Base-by-base conservation (phyloP, 768 basidiomycete genomes). In the Podaxis mareebaensis region DNA sequence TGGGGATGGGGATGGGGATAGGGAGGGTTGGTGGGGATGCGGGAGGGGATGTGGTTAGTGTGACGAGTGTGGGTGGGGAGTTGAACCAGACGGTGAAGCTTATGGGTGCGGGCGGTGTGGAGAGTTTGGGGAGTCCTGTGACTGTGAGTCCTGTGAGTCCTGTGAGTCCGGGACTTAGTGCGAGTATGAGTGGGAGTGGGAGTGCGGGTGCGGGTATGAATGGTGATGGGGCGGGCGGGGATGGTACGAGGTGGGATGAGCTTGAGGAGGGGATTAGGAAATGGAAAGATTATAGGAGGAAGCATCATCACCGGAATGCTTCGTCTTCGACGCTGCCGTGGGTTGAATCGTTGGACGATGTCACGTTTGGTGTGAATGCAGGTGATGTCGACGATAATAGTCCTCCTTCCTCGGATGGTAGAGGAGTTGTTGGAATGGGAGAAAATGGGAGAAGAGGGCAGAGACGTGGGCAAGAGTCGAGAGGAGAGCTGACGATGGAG, bases 1-100 rank as follows among this genome's bases (percentile, higher is more conserved):
- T 67, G 56, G 33, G 30, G 8, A 33, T 30, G 49, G n/a, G 15
- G 74, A 74, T n/a, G 70, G 72, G 17, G 58, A 71, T 65, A 70
- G 77, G 33, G 2, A 3, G 33, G 33, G 46, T 58, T 15, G 26
- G 56, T 24, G 20, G 30, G 33, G 44, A 20, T 24, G 22, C n/a
- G 38, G 60, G 39, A 26, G 51, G n/a, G 17, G 74, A 74, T n/a
- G 70, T 73, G 15, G 58, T 71, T 65, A 70, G 77, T 63, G 53
- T 78, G 71, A 74, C 66, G 58, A 76, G 68, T 51, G 79, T 80
- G 48, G 74, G 79, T 67, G 76, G 71, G 46, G 81, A 78, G 60
- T 64, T 84, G 52, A 77, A 83, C 24, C 63, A 66, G 51, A 65
- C 56, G 22, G 62, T 69, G 1, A 66, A 67, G 60, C 62, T 69